Evolutionary conservation across 2,329 filamentous ascomycete species (phyloP), one percentile per base, ranked within the genome.

Genomic region (Hawksworthiomyces lignivorus): DNA sequence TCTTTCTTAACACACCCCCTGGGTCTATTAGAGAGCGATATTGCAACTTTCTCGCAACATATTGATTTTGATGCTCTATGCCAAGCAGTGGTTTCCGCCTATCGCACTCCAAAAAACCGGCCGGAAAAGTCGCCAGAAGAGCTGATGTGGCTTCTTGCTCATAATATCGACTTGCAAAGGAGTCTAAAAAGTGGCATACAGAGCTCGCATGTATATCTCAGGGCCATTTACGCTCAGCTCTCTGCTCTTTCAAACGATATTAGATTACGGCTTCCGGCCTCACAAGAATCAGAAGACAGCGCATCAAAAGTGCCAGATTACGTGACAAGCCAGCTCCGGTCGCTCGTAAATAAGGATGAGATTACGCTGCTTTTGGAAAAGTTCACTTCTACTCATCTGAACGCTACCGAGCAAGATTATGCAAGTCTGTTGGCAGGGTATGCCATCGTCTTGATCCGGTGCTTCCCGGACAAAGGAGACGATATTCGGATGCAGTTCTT

Each of bases 401-500:
- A 35, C 11, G 28, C 29, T 1, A 24, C 43, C 5, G 34, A 29
- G 1, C 40, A 45, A 17, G 67, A 74, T 44, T 77, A 84, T 56
- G 82, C 85, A 3, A 84, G 82, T 51, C 67, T 87, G 11, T 68
- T 95, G 29, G 87, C 90, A 11, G 87, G 84, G 21, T 97, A 95
- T 56, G 87, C 88, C 3, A 69, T 97, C 29, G 89, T 86, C 1
- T 66, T 98, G 4, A 68, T 97, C 4, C 78, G 85, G 45, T 89
- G 88, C 52, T 97, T 97, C 50, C 88, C 90, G 8, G 68, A 72
- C 7, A 75, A 79, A 45, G 82, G 81, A 4, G 89, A 96, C 55
- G 88, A 96, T 45, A 94, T 96, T 46, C 82, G 89, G 18, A 94
- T 97, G 87, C 90, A 87, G 65, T 69, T 97, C 1, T 97, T 92